Conservation (phyloP, 371 early-diverging fungal genomes). For the Mucor mucedo region DNA sequence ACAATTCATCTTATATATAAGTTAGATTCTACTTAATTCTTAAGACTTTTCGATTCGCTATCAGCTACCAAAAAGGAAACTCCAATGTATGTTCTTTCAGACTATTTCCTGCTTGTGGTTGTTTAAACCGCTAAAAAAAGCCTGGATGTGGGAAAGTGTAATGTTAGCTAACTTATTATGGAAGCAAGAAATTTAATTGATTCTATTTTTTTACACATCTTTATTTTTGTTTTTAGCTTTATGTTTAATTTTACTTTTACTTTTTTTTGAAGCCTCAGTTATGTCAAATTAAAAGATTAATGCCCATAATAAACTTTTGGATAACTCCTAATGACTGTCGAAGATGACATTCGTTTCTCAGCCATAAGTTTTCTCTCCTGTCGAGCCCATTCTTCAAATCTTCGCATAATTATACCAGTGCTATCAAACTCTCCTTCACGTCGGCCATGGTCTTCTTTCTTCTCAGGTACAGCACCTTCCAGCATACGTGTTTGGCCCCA, state of each 20-base stretch:
- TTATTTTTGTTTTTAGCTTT: not conserved
- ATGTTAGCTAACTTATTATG: too few relatives aligned
- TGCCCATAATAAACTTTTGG: conserved; percentile 48
- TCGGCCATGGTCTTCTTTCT: conserved; percentile 68
- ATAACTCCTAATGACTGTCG: conserved; percentile 30
- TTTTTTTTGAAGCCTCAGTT: not conserved
- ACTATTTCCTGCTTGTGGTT: too few relatives aligned
- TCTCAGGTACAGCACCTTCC: conserved; percentile 65
- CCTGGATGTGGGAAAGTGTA: too few relatives aligned
- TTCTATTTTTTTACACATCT: too few relatives aligned
- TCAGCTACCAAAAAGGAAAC: too few relatives aligned
- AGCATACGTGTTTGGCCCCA: conserved; percentile 95
- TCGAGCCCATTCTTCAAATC: conserved; percentile 54
- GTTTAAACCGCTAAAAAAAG: too few relatives aligned
- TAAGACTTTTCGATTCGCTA: too few relatives aligned
- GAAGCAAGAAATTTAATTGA: too few relatives aligned
- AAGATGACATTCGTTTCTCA: conserved; percentile 25
- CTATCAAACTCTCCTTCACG: conserved; percentile 59
- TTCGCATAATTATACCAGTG: conserved; percentile 50
- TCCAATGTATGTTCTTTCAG: too few relatives aligned
- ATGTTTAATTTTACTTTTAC: not conserved
- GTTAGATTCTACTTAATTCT: too few relatives aligned
- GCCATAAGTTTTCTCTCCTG: conserved; percentile 37
- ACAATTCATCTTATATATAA: too few relatives aligned
- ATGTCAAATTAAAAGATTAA: conserved; percentile 9